Evolutionary conservation across 345 rosid species (phyloP).

Genomic region (Syzygium grande): DNA sequence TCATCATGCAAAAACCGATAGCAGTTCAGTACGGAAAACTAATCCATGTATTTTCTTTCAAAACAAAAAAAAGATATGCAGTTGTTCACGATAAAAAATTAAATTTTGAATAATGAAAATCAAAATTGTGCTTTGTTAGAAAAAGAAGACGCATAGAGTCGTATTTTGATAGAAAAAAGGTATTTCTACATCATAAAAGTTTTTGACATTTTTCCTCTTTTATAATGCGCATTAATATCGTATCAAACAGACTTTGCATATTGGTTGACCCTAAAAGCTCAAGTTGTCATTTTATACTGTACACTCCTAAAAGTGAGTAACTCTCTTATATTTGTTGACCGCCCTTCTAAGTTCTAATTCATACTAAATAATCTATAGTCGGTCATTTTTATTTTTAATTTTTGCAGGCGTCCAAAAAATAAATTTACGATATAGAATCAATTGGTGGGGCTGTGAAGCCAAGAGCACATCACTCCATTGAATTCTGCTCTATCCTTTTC

Average conservation of each 20-base stretch:
- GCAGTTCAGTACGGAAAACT: not conserved
- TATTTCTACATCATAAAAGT: no score
- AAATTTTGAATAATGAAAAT: not conserved
- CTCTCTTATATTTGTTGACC: not conserved
- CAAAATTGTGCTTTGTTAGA: not conserved
- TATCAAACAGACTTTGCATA: no score
- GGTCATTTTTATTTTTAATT: not conserved
- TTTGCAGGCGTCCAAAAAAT: not conserved
- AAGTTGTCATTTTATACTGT: not conserved
- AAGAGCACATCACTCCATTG: not conserved
- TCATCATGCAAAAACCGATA: not conserved
- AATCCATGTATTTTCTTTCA: not conserved
- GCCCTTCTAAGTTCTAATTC: not conserved
- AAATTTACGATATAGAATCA: not conserved
- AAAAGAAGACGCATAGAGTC: not conserved
- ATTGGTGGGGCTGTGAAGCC: not conserved
- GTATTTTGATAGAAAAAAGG: not conserved
- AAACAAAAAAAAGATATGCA: not conserved
- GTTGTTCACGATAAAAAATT: not conserved
- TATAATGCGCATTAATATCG: no score
- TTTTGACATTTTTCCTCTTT: no score
- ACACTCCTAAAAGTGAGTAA: not conserved
- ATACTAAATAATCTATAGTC: not conserved
- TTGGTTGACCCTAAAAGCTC: not conserved
- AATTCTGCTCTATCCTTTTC: not conserved